Base-by-base conservation (phyloP, 2,329 filamentous ascomycete genomes). In the Colletotrichum sp. region DNA sequence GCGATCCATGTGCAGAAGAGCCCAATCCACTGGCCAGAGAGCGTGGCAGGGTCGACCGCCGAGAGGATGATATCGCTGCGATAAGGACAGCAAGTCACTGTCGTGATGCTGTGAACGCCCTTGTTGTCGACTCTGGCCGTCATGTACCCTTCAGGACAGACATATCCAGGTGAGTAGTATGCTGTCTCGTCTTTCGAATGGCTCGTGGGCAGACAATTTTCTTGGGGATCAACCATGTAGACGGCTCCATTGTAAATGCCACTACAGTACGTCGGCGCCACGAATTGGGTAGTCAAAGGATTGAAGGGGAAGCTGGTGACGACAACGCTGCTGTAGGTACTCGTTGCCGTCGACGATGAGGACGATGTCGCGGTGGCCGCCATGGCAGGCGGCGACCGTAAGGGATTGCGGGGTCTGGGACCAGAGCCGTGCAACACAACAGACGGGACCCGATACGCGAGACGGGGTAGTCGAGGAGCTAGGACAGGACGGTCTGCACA, bases 41-140 rank as follows among this genome's bases (percentile, higher is more conserved):
- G 68, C 3, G 75, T 78, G 44, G 71, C 57, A 6, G 80, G 77
- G 44, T 79, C 74, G 30, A 80, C 77, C 30, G 79, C 80, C 1
- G 55, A 72, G 8, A 81, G 69, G 2, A 70, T 77, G 4, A 80
- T 75, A 55, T 75, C 72, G 66, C 66, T 77, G 11, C 76, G 60
- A 64, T 59, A 74, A 5, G 79, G 80, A 28, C 79, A 81, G 63
- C 80, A 81, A 8, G 79, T 80, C 12, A 81, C 78, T 3, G 80
- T 81, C 5, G 79, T 80, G 71, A 81, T 78, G 65, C 75, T 78
- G 25, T 59, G 63, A 16, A 80, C 77, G 22, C 78, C 78, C 7
- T 69, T 72, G 64, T 72, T 78, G 67, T 80, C 78, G 32, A 74
- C 63, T 48, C 78, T 80, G 13, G 80, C 80, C 11, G 64, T 77